Percentiles rank a stretch among this genome's conserved stretches.
Conservation (phyloP, 1,284 basidiomycete genomes). For the Ustilago lituana region DNA sequence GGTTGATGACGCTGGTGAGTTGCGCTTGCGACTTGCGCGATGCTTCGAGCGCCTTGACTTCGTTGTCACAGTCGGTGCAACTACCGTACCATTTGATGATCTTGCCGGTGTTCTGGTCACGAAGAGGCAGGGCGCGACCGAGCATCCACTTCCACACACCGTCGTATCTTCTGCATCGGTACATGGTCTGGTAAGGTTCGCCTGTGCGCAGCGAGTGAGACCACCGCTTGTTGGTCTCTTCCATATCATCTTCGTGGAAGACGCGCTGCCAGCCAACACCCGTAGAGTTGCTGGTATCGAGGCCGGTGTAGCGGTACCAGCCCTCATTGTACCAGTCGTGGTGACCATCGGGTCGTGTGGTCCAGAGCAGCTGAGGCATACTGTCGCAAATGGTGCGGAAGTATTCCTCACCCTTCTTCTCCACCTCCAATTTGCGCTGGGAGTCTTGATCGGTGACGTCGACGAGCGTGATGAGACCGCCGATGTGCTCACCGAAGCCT, state of each 20-base stretch:
- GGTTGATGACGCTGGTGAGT: slow-evolving; percentile 62
- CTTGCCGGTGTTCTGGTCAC: slow-evolving; percentile 51
- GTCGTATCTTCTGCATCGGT: slow-evolving; percentile 62
- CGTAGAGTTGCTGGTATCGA: slow-evolving; percentile 49
- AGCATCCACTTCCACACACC: slow-evolving; percentile 64
- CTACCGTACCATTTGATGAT: slow-evolving; percentile 67
- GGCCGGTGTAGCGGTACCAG: slow-evolving; percentile 67
- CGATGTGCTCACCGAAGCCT: slow-evolving; percentile 60
- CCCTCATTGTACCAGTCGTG: slow-evolving; percentile 61
- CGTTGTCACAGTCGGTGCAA: slow-evolving; percentile 63
- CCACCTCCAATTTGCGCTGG: slow-evolving; percentile 31
- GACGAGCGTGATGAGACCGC: slow-evolving; percentile 52
- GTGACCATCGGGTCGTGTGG: slow-evolving; percentile 62
- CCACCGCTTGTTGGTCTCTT: slow-evolving; percentile 59
- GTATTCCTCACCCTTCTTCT: slow-evolving; percentile 55
- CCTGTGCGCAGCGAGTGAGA: slow-evolving; percentile 66
- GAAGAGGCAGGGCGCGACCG: slow-evolving; percentile 63
- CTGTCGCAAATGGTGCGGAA: slow-evolving; percentile 60
- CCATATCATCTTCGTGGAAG: slow-evolving; percentile 68
- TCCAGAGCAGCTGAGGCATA: slow-evolving; percentile 67
- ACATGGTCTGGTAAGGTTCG: slow-evolving; percentile 66
- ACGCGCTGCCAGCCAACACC: slow-evolving; percentile 66
- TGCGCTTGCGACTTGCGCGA: slow-evolving; percentile 57
- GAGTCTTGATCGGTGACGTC: slow-evolving; percentile 51
- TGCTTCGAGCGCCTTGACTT: slow-evolving; percentile 59